These are phyloP conservation scores for Aureobasidium sp. DNA, from an alignment of 2,329 filamentous ascomycete species.

Conservation along the genomic window DNA sequence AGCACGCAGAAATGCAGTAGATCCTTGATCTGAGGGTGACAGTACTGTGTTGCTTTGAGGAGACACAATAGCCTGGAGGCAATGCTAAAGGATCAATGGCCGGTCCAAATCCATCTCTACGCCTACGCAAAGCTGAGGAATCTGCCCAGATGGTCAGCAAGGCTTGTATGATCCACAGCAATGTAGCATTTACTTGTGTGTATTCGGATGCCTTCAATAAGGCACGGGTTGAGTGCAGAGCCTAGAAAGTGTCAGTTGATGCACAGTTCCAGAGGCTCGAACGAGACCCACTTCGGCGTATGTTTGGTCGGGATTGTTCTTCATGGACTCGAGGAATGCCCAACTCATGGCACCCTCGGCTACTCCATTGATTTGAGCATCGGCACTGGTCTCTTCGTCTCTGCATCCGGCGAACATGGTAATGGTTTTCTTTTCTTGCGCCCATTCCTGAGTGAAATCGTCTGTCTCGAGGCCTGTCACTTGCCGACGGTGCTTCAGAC, in stretches of 20 bases:
- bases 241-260: conserved; percentile 28
- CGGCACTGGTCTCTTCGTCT: conserved; percentile 47
- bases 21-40: not conserved
- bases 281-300: conserved; percentile 37
- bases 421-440: conserved; percentile 40
- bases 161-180: too few relatives aligned
- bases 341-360: conserved; percentile 42
- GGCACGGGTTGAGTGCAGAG: conserved; percentile 30
- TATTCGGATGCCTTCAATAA: conserved; percentile 24
- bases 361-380: conserved; percentile 37
- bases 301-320: conserved; percentile 29
- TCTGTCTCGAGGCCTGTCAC: conserved; percentile 36
- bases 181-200: conserved; percentile 17
- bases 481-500: conserved; percentile 36
- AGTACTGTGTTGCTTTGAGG: not conserved
- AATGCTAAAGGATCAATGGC: conserved; percentile 4
- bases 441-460: conserved; percentile 33
- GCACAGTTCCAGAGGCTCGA: not conserved
- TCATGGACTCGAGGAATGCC: conserved; percentile 42
- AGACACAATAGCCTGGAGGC: not conserved
- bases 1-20: not conserved
- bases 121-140: conserved; percentile 40
- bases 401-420: conserved; percentile 47
- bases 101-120: conserved; percentile 37
- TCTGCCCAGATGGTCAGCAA: conserved; percentile 24